Evolutionary conservation across 805 yeast species (phyloP).

Genomic region (Kuraishia piskuri): DNA sequence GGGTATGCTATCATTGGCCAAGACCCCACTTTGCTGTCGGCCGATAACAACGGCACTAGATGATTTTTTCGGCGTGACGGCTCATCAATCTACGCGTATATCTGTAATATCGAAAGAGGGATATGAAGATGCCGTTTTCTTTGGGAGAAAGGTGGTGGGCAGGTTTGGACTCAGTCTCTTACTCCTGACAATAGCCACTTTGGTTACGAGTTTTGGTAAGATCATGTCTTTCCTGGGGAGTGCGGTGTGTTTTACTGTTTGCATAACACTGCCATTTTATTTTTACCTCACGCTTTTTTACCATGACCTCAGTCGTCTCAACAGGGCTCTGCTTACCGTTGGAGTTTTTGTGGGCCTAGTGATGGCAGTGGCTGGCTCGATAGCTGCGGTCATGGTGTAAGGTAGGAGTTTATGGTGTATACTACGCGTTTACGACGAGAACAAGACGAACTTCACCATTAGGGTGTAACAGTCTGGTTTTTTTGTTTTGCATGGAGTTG

Average conservation of each 20-base stretch:
- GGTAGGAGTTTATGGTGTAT: neutral
- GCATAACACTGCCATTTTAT: slow-evolving; percentile 67
- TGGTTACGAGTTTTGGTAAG: slow-evolving; percentile 73
- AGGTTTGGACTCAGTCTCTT: slow-evolving; percentile 42
- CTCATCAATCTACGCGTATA: neutral
- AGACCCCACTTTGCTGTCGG: slow-evolving; percentile 74
- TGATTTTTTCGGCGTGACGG: slow-evolving; percentile 8
- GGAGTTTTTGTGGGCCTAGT: slow-evolving; percentile 35
- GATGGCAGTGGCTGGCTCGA: slow-evolving; percentile 52
- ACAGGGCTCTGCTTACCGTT: slow-evolving; percentile 29
- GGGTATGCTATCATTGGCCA: slow-evolving; percentile 79
- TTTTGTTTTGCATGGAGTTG: too few relatives aligned
- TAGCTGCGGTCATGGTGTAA: slow-evolving; percentile 32
- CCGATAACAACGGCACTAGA: slow-evolving; percentile 74
- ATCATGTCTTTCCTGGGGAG: slow-evolving; percentile 79
- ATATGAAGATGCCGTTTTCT: neutral
- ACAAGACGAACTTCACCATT: neutral
- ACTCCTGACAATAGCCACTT: slow-evolving; percentile 51
- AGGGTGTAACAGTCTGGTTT: neutral
- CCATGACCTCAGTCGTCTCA: slow-evolving; percentile 29
- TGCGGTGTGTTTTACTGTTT: slow-evolving; percentile 69
- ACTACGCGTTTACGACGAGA: neutral
- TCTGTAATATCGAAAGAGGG: neutral
- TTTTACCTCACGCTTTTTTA: slow-evolving; percentile 58
- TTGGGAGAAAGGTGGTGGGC: slow-evolving; percentile 11